phyloP scores from a whole-genome alignment of 345 rosid species.

The Corchorus capsularis region DNA sequence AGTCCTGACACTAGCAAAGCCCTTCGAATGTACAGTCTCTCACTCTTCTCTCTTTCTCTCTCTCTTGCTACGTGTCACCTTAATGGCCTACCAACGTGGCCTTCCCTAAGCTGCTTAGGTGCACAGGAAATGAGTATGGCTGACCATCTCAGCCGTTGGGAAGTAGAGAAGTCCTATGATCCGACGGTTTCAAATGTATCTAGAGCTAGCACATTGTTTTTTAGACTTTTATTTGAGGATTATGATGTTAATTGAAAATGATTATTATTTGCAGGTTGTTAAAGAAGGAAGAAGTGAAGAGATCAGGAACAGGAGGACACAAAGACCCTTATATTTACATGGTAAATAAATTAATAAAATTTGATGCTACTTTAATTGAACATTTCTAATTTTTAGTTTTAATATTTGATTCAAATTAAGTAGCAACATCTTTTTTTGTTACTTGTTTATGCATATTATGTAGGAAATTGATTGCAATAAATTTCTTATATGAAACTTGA shows the following conservation, averaged over 20 bases:
- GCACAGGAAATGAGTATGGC: background rate
- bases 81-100: background rate
- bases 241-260: background rate
- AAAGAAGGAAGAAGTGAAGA: conserved; percentile 60
- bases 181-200: conserved; percentile 4
- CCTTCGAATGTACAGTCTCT: conserved; percentile 63
- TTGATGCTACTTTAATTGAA: background rate
- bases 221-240: background rate
- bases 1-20: conserved; percentile 99
- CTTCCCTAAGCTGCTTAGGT: background rate
- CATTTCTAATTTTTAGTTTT: background rate
- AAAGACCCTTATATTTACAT: conserved; percentile 75
- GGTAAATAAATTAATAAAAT: conserved; percentile 45
- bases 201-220: background rate
- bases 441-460: too few species aligned
- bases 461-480: too few species aligned
- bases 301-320: conserved; percentile 84
- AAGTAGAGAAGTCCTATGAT: background rate
- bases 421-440: background rate
- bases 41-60: conserved; percentile 1
- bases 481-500: too few species aligned
- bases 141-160: conserved; percentile 1
- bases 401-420: background rate
- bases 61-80: background rate
- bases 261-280: conserved; percentile 51